These are phyloP conservation scores for Choricystis sp. DNA, from an alignment of 139 green algal genomes.

Conservation along the genomic window DNA sequence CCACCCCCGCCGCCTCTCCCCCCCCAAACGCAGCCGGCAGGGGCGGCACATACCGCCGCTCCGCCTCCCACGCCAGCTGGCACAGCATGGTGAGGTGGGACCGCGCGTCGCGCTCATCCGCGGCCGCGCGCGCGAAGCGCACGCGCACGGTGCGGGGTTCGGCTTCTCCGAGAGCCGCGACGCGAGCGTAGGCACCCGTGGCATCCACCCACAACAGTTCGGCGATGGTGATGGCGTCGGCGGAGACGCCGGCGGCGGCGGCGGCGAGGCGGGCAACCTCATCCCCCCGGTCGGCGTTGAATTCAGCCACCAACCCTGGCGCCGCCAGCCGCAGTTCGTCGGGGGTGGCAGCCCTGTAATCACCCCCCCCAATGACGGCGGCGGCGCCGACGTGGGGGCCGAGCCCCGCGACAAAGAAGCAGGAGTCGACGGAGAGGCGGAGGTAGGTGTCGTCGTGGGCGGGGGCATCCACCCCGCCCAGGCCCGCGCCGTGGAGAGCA, in stretches of 20 bases:
- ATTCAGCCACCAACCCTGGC: constrained; percentile 30
- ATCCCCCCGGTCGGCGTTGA: constrained; percentile 47
- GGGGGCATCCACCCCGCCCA: constrained; percentile 19
- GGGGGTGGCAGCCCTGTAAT: constrained; percentile 26
- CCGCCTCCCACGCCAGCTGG: constrained; percentile 53
- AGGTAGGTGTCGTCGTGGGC: constrained; percentile 10
- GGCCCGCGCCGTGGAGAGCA: constrained; percentile 14
- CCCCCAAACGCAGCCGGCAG: not conserved
- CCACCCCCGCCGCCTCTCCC: too few species aligned
- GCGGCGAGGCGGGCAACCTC: constrained; percentile 59
- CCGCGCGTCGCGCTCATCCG: constrained; percentile 64
- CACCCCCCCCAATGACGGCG: constrained; percentile 12
- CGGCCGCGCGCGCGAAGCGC: constrained; percentile 51
- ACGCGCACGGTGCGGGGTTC: constrained; percentile 32
- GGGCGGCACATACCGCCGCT: constrained; percentile 17
- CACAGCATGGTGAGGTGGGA: constrained; percentile 76
- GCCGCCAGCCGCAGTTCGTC: constrained; percentile 41
- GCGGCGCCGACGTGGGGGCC: constrained; percentile 20
- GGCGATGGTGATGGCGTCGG: constrained; percentile 47
- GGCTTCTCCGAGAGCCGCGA: constrained; percentile 7
- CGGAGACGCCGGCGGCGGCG: not conserved
- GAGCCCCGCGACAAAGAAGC: constrained; percentile 25
- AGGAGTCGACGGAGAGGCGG: constrained; percentile 31
- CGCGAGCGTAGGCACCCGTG: constrained; percentile 55
- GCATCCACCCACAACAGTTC: constrained; percentile 80